Evolutionary conservation across 805 yeast genomes (phyloP).

Genomic region (Wickerhamomyces queroliae): DNA sequence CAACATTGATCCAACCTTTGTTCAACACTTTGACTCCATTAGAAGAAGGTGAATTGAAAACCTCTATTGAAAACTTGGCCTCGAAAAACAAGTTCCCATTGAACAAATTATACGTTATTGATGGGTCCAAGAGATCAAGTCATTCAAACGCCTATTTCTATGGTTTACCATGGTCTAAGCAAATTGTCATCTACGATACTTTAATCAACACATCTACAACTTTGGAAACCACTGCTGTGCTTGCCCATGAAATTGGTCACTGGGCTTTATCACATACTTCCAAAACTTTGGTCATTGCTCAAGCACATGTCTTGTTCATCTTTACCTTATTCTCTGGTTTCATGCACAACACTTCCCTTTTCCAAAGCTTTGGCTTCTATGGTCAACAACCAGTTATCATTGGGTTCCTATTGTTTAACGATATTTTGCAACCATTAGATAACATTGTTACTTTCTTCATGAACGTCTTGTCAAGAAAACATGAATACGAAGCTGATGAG

Average conservation of each 20-base stretch:
- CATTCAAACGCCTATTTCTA: slow-evolving; percentile 96
- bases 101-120: slow-evolving; percentile 79
- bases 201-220: slow-evolving; percentile 73
- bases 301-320: slow-evolving; percentile 55
- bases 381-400: slow-evolving; percentile 63
- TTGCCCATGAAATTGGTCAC: slow-evolving; percentile 99
- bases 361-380: slow-evolving; percentile 70
- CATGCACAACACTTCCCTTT: slow-evolving; percentile 73
- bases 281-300: slow-evolving; percentile 62
- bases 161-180: slow-evolving; percentile 96
- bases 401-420: slow-evolving; percentile 78
- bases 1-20: slow-evolving; percentile 84
- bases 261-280: slow-evolving; percentile 90
- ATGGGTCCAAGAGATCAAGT: slow-evolving; percentile 94
- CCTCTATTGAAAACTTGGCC: slow-evolving; percentile 78
- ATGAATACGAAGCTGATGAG: slow-evolving; percentile 91
- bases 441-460: slow-evolving; percentile 57
- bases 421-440: slow-evolving; percentile 73
- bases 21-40: slow-evolving; percentile 90
- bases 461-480: slow-evolving; percentile 73
- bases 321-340: slow-evolving; percentile 77
- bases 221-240: slow-evolving; percentile 83
- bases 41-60: slow-evolving; percentile 82
- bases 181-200: slow-evolving; percentile 91
- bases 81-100: slow-evolving; percentile 76